Percentiles rank a stretch among this genome's conserved stretches.
Conservation (phyloP, 495 filamentous ascomycete species). For the Lepidopterella palustris region DNA sequence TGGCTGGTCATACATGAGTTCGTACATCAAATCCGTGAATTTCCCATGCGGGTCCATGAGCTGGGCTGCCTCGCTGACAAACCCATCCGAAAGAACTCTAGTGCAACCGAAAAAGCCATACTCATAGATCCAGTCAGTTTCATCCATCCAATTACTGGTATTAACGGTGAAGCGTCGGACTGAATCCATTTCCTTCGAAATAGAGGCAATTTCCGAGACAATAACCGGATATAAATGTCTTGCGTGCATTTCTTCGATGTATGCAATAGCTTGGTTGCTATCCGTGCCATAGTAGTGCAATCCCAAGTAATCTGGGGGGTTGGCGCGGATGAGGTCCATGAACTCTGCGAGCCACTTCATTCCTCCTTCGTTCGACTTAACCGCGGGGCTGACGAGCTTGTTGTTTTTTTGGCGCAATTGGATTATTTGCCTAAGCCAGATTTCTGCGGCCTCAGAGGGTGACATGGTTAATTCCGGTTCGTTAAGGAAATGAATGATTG, state of each 20-base stretch:
- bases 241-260: slow-evolving; percentile 35
- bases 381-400: slow-evolving; percentile 39
- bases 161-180: slow-evolving; percentile 41
- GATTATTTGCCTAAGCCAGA: background rate
- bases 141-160: slow-evolving; percentile 41
- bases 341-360: slow-evolving; percentile 42
- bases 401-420: slow-evolving; percentile 30
- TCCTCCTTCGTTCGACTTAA: slow-evolving; percentile 36
- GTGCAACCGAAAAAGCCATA: slow-evolving; percentile 46
- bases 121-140: slow-evolving; percentile 31
- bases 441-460: slow-evolving; percentile 39
- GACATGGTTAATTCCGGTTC: slow-evolving; percentile 42
- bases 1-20: slow-evolving; percentile 34
- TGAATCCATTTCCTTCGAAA: slow-evolving; percentile 34
- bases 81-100: slow-evolving; percentile 38
- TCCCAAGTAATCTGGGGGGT: slow-evolving; percentile 41
- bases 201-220: slow-evolving; percentile 43
- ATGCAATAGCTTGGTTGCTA: slow-evolving; percentile 29
- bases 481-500: slow-evolving; percentile 44
- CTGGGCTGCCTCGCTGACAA: slow-evolving; percentile 44
- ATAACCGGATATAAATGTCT: slow-evolving; percentile 35
- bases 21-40: slow-evolving; percentile 39
- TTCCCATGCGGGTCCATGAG: slow-evolving; percentile 42
- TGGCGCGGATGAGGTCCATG: slow-evolving; percentile 36
- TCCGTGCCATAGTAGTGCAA: slow-evolving; percentile 44